A percentile compares a stretch with the other conserved stretches of the same genome.
Conservation (phyloP, 345 rosid genomes). For the Bruguiera gymnorhiza region DNA sequence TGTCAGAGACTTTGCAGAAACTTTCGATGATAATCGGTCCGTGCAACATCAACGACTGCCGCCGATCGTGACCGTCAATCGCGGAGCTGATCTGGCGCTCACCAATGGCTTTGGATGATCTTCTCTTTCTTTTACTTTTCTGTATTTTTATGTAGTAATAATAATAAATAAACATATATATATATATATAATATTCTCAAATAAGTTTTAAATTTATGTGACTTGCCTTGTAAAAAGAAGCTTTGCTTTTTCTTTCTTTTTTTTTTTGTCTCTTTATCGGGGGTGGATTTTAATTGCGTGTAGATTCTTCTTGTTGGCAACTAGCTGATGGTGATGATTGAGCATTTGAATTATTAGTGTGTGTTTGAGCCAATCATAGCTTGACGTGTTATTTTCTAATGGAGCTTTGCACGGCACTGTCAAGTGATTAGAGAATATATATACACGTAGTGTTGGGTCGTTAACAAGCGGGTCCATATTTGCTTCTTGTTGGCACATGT, state of each 20-base stretch:
- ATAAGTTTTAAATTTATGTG: constrained; percentile 1
- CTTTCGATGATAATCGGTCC: background rate
- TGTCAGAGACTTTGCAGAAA: background rate
- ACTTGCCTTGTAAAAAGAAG: constrained; percentile 3
- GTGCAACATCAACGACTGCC: background rate
- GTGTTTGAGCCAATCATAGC: constrained; percentile 6
- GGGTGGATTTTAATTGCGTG: constrained; percentile 10
- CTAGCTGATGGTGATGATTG: background rate
- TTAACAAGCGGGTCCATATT: background rate
- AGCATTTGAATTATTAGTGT: constrained; percentile 6
- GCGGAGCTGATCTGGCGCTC: constrained; percentile 3
- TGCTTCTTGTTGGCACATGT: constrained; percentile 2
- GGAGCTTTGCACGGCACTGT: background rate
- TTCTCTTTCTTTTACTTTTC: background rate
- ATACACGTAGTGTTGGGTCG: background rate
- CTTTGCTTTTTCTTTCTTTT: background rate
- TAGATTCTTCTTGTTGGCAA: constrained; percentile 1
- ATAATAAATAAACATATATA: background rate
- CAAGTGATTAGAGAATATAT: background rate
- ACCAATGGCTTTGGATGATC: background rate
- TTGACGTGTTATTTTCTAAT: background rate
- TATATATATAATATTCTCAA: background rate
- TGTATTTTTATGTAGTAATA: background rate
- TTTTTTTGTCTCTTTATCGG: background rate
- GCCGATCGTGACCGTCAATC: constrained; percentile 3